Evolutionary conservation across 495 filamentous ascomycete species (phyloP).

Genomic region (Penicillium herquei): DNA sequence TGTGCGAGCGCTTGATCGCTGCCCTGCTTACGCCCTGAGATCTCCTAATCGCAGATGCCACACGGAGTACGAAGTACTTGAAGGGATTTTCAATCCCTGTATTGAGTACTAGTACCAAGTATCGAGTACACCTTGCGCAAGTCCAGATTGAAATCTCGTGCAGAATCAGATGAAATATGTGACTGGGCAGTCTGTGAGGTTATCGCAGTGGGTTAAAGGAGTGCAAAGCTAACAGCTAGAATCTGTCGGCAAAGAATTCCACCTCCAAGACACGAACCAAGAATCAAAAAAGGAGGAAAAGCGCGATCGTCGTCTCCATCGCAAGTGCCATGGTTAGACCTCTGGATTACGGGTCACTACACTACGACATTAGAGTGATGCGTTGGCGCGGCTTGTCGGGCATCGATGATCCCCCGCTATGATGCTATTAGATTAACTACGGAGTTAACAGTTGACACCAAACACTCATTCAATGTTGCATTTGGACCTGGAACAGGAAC

Average conservation of each 20-base stretch:
- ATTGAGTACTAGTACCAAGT: not conserved
- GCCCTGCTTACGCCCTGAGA: too few species aligned
- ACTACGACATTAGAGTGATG: conserved; percentile 8
- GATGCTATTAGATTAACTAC: too few species aligned
- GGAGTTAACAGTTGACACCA: too few species aligned
- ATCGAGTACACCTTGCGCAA: not conserved
- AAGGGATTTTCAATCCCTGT: too few species aligned
- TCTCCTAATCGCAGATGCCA: too few species aligned
- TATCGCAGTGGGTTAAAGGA: too few species aligned
- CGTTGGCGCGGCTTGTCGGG: conserved; percentile 19
- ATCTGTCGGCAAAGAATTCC: not conserved
- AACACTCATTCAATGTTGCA: not conserved
- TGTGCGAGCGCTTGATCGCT: not conserved
- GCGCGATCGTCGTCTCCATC: conserved; percentile 4
- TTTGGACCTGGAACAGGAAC: not conserved
- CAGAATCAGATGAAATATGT: not conserved
- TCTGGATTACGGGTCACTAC: not conserved
- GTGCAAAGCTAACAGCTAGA: too few species aligned
- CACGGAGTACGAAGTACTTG: too few species aligned
- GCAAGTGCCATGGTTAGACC: conserved; percentile 22
- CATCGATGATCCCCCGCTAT: conserved; percentile 7
- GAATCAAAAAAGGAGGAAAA: conserved; percentile 1
- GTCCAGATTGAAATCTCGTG: not conserved
- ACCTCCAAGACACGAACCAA: not conserved
- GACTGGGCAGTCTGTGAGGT: not conserved